Evolutionary conservation across 805 yeast genomes (phyloP).

Genomic region (Monosporozyma aquatica): DNA sequence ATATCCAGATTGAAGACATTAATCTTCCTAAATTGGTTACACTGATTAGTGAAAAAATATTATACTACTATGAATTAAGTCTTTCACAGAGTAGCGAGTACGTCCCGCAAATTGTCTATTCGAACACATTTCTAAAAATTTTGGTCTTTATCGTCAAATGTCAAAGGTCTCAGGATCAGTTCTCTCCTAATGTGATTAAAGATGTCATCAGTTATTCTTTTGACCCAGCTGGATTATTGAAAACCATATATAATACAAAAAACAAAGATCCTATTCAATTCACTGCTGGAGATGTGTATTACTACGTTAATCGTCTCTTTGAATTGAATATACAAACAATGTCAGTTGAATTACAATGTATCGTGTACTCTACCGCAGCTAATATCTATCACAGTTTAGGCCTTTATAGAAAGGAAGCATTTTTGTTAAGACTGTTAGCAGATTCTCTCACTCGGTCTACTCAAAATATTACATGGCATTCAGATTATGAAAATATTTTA

Average conservation of each 20-base stretch:
- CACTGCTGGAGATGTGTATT: constrained; percentile 36
- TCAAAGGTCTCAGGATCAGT: constrained; percentile 29
- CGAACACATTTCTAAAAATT: constrained; percentile 60
- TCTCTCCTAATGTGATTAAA: background rate
- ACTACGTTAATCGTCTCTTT: constrained; percentile 39
- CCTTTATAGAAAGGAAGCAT: constrained; percentile 56
- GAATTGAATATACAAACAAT: constrained; percentile 38
- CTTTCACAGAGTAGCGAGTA: constrained; percentile 55
- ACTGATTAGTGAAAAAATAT: constrained; percentile 32
- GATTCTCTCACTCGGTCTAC: constrained; percentile 40
- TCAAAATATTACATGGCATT: constrained; percentile 14
- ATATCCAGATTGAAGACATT: constrained; percentile 16
- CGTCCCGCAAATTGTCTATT: constrained; percentile 73
- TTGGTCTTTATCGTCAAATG: constrained; percentile 50
- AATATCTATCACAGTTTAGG: constrained; percentile 53
- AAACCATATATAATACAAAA: background rate
- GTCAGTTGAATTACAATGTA: constrained; percentile 44
- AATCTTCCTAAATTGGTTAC: constrained; percentile 32
- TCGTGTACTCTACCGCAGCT: constrained; percentile 59
- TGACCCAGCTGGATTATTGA: background rate
- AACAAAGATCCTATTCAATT: constrained; percentile 5
- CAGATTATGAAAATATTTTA: constrained; percentile 36
- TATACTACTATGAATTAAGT: constrained; percentile 43
- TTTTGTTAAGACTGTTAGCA: constrained; percentile 58
- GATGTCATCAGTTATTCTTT: background rate